These are phyloP conservation scores for Skeletonema tropicum DNA, from an alignment of 108 stramenopile genomes.

Conservation along the genomic window DNA sequence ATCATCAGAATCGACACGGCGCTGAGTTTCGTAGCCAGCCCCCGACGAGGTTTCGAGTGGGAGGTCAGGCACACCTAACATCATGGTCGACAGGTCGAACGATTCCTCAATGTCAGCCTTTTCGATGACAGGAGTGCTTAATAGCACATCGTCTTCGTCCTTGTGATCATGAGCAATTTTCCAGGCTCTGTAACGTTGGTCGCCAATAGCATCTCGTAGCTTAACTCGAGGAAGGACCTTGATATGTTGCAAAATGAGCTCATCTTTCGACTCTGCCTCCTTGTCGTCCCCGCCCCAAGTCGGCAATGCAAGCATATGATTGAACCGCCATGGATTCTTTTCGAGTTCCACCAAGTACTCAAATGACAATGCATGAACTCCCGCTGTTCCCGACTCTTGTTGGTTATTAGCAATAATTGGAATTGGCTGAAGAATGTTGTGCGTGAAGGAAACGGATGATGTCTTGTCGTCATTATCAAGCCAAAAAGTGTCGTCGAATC, in stretches of 20 bases:
- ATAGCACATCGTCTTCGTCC: conserved; percentile 40
- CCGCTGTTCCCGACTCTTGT: conserved; percentile 25
- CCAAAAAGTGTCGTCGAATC: conserved; percentile 29
- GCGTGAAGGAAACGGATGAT: conserved; percentile 47
- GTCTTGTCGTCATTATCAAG: conserved; percentile 42
- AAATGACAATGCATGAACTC: conserved; percentile 47
- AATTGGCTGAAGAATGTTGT: conserved; percentile 49
- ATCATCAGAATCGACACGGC: conserved; percentile 69
- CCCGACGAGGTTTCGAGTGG: conserved; percentile 32
- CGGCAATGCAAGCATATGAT: conserved; percentile 59
- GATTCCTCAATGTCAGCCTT: conserved; percentile 42
- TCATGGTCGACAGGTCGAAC: conserved; percentile 52
- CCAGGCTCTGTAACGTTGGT: conserved; percentile 73
- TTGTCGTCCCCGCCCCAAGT: conserved; percentile 9
- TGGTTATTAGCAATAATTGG: conserved; percentile 40
- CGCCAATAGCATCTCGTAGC: conserved; percentile 83
- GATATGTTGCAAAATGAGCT: neutral
- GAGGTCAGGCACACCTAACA: conserved; percentile 52
- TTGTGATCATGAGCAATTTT: conserved; percentile 67
- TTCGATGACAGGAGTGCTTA: conserved; percentile 33
- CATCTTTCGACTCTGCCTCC: conserved; percentile 3
- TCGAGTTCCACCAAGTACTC: conserved; percentile 77
- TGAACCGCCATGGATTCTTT: conserved; percentile 78
- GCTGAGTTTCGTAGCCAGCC: conserved; percentile 51
- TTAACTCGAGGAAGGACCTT: conserved; percentile 43